Evolutionary conservation across 176 grass and related monocot species (phyloP).

Genomic region (Avena sativa): DNA sequence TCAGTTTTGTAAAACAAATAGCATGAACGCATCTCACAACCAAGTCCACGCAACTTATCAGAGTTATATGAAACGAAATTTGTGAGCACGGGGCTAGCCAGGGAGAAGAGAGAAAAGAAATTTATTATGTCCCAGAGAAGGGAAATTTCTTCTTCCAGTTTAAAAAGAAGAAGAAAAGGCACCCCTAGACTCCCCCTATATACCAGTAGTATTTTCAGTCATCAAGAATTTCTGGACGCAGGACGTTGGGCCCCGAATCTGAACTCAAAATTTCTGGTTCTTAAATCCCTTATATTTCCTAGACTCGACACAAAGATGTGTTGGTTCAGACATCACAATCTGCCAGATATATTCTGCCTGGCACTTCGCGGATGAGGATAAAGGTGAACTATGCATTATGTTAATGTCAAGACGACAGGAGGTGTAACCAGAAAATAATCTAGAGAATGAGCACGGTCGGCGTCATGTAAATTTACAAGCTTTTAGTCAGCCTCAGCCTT

Average conservation of each 20-base stretch:
- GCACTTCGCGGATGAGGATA: constrained; percentile 28
- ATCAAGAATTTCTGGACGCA: neutral
- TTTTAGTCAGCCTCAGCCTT: neutral
- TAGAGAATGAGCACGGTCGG: neutral
- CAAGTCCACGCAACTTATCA: neutral
- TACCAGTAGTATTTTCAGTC: neutral
- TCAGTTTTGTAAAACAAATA: neutral
- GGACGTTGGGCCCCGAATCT: neutral
- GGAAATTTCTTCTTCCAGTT: neutral
- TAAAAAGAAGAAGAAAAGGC: neutral
- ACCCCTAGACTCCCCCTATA: neutral
- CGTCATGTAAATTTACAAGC: neutral
- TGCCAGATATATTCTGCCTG: neutral
- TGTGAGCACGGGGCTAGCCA: neutral
- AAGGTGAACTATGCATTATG: constrained; percentile 5
- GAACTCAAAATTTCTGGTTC: neutral
- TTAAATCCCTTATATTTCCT: neutral
- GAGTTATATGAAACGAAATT: neutral
- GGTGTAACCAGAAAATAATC: neutral
- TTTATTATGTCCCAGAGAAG: neutral
- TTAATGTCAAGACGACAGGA: neutral
- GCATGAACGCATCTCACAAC: neutral
- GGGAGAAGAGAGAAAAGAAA: neutral
- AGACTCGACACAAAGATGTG: neutral
- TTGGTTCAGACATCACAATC: neutral